A percentile compares a stretch with the other conserved stretches of the same genome.
Evolutionary conservation across 2,329 filamentous ascomycete genomes (phyloP).

Genomic region (Aspergillus tamarii): DNA sequence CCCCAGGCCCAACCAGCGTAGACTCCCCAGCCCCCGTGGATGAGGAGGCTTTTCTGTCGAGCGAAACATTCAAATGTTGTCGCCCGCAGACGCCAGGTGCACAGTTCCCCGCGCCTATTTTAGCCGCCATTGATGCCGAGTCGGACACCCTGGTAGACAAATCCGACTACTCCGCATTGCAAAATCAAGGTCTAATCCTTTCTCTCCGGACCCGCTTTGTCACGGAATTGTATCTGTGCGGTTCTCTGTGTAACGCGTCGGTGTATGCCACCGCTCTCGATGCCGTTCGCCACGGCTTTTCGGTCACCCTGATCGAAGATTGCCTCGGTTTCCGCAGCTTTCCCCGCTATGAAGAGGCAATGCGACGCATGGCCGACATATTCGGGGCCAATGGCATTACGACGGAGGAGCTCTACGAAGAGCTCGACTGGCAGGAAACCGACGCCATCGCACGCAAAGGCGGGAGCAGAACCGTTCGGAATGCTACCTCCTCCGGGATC

Average conservation of each 20-base stretch:
- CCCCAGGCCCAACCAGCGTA: constrained; percentile 22
- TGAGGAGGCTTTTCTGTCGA: constrained; percentile 48
- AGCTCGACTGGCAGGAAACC: constrained; percentile 46
- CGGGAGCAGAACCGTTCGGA: constrained; percentile 18
- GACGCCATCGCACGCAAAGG: constrained; percentile 38
- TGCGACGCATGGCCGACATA: constrained; percentile 71
- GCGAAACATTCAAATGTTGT: constrained; percentile 41
- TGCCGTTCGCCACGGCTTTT: constrained; percentile 82
- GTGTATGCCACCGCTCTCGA: constrained; percentile 91
- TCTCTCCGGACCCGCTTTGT: constrained; percentile 83
- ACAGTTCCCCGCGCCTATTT: constrained; percentile 55
- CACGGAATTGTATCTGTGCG: constrained; percentile 87
- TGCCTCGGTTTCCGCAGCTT: constrained; percentile 80
- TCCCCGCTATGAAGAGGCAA: constrained; percentile 69
- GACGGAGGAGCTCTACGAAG: constrained; percentile 61
- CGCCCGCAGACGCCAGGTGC: constrained; percentile 46
- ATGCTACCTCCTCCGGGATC: constrained; percentile 33
- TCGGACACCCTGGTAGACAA: constrained; percentile 65
- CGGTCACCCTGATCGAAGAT: constrained; percentile 85
- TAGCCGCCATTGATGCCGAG: constrained; percentile 53
- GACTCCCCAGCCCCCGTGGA: constrained; percentile 32
- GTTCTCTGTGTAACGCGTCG: constrained; percentile 82
- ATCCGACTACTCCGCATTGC: constrained; percentile 85
- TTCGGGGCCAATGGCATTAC: constrained; percentile 72
- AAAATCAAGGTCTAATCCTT: constrained; percentile 71